These are phyloP conservation scores for Pleurostoma richardsiae DNA, from an alignment of 2,329 filamentous ascomycete genomes.

Conservation along the genomic window DNA sequence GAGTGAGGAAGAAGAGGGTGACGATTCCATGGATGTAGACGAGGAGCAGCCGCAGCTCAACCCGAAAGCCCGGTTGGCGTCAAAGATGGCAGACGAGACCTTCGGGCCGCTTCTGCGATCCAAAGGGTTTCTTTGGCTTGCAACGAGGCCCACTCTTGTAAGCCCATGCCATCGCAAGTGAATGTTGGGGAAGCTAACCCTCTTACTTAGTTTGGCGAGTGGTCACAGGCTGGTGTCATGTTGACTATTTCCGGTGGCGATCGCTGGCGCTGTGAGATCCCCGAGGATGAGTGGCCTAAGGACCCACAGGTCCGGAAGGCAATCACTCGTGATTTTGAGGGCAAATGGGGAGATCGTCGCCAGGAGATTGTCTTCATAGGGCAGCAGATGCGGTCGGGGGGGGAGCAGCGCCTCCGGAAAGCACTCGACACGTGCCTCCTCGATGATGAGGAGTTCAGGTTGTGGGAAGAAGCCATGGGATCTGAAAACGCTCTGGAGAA, in stretches of 20 bases:
- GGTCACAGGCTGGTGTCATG: conserved; percentile 62
- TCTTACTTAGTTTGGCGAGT: conserved; percentile 42
- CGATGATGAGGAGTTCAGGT: conserved; percentile 51
- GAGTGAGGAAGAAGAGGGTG: conserved; percentile 15
- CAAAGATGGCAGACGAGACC: conserved; percentile 48
- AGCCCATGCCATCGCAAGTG: neutral
- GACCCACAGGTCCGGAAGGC: conserved; percentile 42
- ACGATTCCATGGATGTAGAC: conserved; percentile 15
- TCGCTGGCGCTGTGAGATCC: conserved; percentile 55
- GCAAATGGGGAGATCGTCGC: conserved; percentile 63
- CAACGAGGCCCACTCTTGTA: conserved; percentile 47
- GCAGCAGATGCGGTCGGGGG: conserved; percentile 42
- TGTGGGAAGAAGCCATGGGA: conserved; percentile 22
- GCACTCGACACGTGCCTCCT: conserved; percentile 58
- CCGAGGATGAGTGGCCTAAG: conserved; percentile 43
- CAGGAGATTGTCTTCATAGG: conserved; percentile 74
- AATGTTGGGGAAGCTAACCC: too few species aligned
- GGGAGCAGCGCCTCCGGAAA: conserved; percentile 42
- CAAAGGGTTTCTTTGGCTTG: conserved; percentile 57
- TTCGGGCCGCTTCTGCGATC: conserved; percentile 55
- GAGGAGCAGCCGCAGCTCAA: conserved; percentile 15
- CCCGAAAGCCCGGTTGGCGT: conserved; percentile 40
- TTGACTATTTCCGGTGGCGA: conserved; percentile 52
- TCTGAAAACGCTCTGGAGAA: neutral
- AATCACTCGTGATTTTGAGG: conserved; percentile 43